Evolutionary conservation across 495 filamentous ascomycete species (phyloP), one percentile per base, ranked within the genome.

Genomic region (Penicillium cinerascens): DNA sequence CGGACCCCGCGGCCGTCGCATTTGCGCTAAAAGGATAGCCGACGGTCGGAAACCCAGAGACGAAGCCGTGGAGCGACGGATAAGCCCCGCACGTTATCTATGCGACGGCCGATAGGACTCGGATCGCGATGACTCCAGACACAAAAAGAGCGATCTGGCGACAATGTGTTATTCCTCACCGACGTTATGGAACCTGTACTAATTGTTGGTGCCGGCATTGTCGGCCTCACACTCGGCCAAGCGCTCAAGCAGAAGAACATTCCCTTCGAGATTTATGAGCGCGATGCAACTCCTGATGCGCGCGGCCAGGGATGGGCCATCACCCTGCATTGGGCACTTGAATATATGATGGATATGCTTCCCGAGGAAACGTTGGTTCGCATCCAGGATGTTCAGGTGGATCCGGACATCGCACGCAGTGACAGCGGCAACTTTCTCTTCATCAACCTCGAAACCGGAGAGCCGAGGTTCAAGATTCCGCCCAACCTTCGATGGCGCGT

Each of bases 151-250:
- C 44, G 6, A 8, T 13, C 17, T 22, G 18, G 42, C 47, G 53
- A 50, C 47, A 20, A 21, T 47, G 15, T 26, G 9, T n/a, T n/a
- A n/a, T 15, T 18, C 7, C 1, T 26, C 7, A 42, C 9, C 37
- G 39, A 37, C 39, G 17, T 29, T 17, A 64, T 65, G 65, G 51
- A 65, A 5, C 61, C 64, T 6, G 57, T 84, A 15, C 63, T 84
- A 40, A 81, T 84, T 56, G 67, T 81, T 39, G 82, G 82, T 15
- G 82, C 75, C 9, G 82, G 82, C 25, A 72, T 85, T 45, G 76
- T 78, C 20, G 81, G 82, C 29, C 67, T 83, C 7, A 70, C 75
- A 2, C 71, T 85, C 3, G 82, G 77, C 4, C 82, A 85, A 50
- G 78, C 72, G 2, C 68, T 84, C 25, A 77, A 76, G 49, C 26